Percentiles rank a stretch among this genome's conserved stretches.
Conservation (phyloP, 371 early-diverging fungal species). For the Lichtheimia corymbifera region DNA sequence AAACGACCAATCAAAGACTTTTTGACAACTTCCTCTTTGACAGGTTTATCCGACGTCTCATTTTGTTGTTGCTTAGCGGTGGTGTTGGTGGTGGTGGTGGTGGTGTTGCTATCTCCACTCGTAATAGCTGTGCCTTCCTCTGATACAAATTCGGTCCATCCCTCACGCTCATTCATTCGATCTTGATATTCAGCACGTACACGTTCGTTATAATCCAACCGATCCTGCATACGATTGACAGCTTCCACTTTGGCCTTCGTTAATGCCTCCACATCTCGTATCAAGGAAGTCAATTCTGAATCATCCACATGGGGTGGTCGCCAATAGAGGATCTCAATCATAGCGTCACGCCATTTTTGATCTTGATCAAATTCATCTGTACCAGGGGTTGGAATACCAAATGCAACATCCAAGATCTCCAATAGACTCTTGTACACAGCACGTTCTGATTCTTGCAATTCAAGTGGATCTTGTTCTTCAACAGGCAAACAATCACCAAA, state of each 20-base stretch:
- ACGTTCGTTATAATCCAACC: constrained; percentile 41
- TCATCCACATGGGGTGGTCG: constrained; percentile 49
- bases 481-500: constrained; percentile 30
- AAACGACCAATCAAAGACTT: constrained; percentile 27
- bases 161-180: constrained; percentile 28
- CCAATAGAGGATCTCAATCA: constrained; percentile 62
- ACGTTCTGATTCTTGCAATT: constrained; percentile 24
- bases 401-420: constrained; percentile 45
- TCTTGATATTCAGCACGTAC: constrained; percentile 42
- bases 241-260: constrained; percentile 41
- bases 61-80: constrained; percentile 5
- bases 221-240: constrained; percentile 54
- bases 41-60: background rate
- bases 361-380: constrained; percentile 11
- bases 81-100: constrained; percentile 3
- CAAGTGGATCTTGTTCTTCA: constrained; percentile 20
- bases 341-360: constrained; percentile 36
- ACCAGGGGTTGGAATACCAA: constrained; percentile 61
- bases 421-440: constrained; percentile 36
- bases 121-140: constrained; percentile 1
- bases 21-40: constrained; percentile 4
- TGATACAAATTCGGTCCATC: constrained; percentile 48
- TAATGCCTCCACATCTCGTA: constrained; percentile 37
- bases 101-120: constrained; percentile 6
- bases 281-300: constrained; percentile 15